Conservation (phyloP, 805 yeast genomes). For the Suhomyces faveliae region DNA sequence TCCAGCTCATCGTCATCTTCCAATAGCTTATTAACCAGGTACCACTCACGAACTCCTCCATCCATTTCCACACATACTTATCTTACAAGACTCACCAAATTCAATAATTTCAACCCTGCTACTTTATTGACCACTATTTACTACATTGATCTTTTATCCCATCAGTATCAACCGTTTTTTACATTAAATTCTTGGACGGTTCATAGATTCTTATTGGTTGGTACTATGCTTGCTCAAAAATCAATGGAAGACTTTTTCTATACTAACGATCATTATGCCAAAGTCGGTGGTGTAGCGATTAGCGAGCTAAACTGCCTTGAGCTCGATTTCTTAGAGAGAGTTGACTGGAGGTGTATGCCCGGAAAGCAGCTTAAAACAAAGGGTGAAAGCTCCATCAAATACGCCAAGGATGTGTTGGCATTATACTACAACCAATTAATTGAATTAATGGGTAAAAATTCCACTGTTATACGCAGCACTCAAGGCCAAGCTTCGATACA, state of each 20-base stretch:
- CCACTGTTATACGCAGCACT: conserved; percentile 5
- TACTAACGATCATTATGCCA: conserved; percentile 90
- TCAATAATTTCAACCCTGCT: conserved; percentile 82
- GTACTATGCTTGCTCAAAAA: conserved; percentile 87
- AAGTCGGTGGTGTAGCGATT: conserved; percentile 89
- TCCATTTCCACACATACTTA: conserved; percentile 78
- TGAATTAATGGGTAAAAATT: conserved; percentile 40
- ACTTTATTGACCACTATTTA: conserved; percentile 81
- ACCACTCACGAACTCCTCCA: conserved; percentile 93
- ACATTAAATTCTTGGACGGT: conserved; percentile 89
- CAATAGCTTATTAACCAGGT: conserved; percentile 61
- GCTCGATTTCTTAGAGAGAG: conserved; percentile 78
- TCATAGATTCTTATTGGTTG: conserved; percentile 85
- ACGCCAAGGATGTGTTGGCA: conserved; percentile 38
- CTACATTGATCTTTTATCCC: conserved; percentile 81
- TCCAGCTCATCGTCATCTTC: conserved; percentile 18
- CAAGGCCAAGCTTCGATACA: conserved; percentile 4
- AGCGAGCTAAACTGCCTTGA: conserved; percentile 84
- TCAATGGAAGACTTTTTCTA: conserved; percentile 92
- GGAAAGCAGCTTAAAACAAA: conserved; percentile 26
- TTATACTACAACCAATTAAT: conserved; percentile 41
- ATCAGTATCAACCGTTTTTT: conserved; percentile 70
- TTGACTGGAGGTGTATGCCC: conserved; percentile 61
- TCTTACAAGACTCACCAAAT: conserved; percentile 71
- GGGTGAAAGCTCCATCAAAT: conserved; percentile 21